phyloP scores from a whole-genome alignment of 176 grass and related monocot species.

The Puccinellia tenuiflora region DNA sequence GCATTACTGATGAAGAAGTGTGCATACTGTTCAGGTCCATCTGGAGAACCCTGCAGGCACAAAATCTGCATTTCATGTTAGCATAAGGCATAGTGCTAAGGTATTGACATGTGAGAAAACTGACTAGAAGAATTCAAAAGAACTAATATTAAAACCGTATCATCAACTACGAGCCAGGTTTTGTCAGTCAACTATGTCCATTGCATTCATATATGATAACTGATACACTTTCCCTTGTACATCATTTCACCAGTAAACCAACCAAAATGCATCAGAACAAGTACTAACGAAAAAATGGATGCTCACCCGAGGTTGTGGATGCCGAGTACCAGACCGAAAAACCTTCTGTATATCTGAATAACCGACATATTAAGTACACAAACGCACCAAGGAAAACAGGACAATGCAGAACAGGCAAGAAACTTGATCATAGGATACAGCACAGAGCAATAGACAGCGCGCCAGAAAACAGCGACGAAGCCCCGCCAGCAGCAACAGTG shows the following conservation, averaged over 20 bases:
- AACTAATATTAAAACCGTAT: slow-evolving; percentile 15
- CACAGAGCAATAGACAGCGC: slow-evolving; percentile 83
- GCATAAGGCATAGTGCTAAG: slow-evolving; percentile 29
- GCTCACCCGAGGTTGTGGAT: slow-evolving; percentile 84
- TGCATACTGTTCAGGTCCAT: slow-evolving; percentile 95
- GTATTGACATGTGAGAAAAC: slow-evolving; percentile 1
- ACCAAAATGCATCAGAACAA: not conserved
- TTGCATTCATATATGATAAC: not conserved
- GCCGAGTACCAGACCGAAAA: slow-evolving; percentile 71
- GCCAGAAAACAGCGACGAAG: slow-evolving; percentile 67
- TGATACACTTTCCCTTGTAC: not conserved
- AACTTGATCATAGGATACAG: slow-evolving; percentile 58
- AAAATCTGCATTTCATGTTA: slow-evolving; percentile 67
- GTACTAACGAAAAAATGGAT: not conserved
- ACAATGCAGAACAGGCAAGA: not conserved
- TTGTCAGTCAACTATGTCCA: not conserved
- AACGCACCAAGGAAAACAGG: not conserved
- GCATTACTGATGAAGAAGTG: not conserved
- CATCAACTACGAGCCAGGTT: not conserved
- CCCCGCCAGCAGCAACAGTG: slow-evolving; percentile 9
- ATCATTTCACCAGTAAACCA: not conserved
- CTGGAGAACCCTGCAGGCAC: slow-evolving; percentile 90
- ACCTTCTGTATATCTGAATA: slow-evolving; percentile 86
- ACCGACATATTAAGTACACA: slow-evolving; percentile 15
- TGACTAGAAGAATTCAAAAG: not conserved